phyloP scores from a whole-genome alignment of 306 rosid genomes.

The Geum urbanum region DNA sequence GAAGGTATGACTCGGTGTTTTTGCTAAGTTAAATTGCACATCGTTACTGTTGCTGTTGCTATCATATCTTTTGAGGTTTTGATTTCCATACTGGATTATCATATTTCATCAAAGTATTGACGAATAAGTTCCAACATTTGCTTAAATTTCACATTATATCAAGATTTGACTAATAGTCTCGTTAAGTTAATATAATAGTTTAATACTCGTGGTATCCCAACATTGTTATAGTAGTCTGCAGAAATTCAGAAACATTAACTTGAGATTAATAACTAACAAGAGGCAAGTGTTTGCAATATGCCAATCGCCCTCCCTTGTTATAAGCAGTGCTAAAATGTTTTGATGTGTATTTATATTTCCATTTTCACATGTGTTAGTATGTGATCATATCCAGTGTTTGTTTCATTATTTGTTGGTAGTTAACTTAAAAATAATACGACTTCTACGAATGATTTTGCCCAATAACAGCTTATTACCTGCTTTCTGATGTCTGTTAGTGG shows the following conservation, averaged over 20 bases:
- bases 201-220: neutral
- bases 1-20: slow-evolving; percentile 45
- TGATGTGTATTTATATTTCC: neutral
- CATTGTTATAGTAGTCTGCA: neutral
- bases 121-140: neutral
- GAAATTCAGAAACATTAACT: neutral
- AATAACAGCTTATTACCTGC: slow-evolving; percentile 24
- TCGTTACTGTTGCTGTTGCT: neutral
- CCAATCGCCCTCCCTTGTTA: neutral
- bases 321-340: neutral
- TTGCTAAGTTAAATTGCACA: slow-evolving; percentile 1
- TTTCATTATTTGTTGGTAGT: neutral
- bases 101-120: neutral
- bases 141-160: too few relatives aligned
- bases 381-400: neutral
- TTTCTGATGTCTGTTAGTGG: slow-evolving; percentile 62
- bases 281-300: neutral
- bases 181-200: neutral
- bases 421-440: neutral
- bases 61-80: neutral
- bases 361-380: neutral
- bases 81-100: neutral
- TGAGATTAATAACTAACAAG: neutral
- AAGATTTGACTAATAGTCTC: neutral
- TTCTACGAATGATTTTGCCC: neutral